Base-by-base conservation (phyloP, 2,329 filamentous ascomycete genomes). In the Lojkania enalia region DNA sequence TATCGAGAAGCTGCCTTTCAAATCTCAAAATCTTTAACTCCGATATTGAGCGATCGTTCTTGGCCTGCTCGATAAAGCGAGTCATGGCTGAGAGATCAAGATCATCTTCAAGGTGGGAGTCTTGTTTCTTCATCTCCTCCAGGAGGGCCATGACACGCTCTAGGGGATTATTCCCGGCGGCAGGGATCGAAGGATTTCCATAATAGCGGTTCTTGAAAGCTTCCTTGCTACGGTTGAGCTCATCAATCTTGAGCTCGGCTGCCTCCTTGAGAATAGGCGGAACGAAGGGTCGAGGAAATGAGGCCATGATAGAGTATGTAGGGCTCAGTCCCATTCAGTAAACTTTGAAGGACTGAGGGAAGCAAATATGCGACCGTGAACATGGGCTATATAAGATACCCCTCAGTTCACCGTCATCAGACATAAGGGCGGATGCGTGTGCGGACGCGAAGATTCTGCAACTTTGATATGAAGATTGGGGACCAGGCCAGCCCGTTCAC, bases 31-130 rank as follows among this genome's bases (percentile, higher is more conserved):
- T 49, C 15, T 74, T 69, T 15, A 64, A 55, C 9, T 72, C 55
- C 0, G 78, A 77, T 15, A 84, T 70, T 0, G 79, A 79, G 2
- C 74, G 72, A 55, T 84, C 80, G 45, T 78, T 73, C 14, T 70
- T 59, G 16, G 77, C 76, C 56, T 83, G 80, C 7, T 78, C 63
- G 14, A 83, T 64, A 52, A 80, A 80, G 5, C 74, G 74, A 15
- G 72, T 69, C 21, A 82, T 71, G 39, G 79, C 80, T 11, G 55
- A 38, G 14, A 71, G 46, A 15, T 72, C 68, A 37, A 64, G 46
- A 57, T 53, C 44, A 48, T 63, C 13, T 55, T 64, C 55, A 54
- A 70, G 44, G 50, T 62, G 39, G 44, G 66, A 46, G 15, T 65
- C 54, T 12, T 72, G 60, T 33, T 69, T 64, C 29, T 68, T 63